These are phyloP conservation scores for Dothistroma septosporum DNA, from an alignment of 2,329 filamentous ascomycete genomes.

Conservation along the genomic window DNA sequence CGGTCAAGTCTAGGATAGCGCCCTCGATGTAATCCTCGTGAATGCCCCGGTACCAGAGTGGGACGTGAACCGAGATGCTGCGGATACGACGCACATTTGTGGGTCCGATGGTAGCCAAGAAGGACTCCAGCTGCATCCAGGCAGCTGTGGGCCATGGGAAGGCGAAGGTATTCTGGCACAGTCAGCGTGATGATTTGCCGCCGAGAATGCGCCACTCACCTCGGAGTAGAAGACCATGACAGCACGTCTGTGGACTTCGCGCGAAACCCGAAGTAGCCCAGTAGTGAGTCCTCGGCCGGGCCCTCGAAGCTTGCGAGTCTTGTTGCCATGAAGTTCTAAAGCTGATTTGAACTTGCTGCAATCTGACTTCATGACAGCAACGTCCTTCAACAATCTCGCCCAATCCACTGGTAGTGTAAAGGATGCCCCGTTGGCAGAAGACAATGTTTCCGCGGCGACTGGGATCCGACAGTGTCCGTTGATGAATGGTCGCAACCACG, in stretches of 20 bases:
- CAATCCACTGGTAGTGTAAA: constrained; percentile 14
- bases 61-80: constrained; percentile 15
- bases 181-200: neutral
- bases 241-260: constrained; percentile 13
- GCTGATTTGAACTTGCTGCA: constrained; percentile 16
- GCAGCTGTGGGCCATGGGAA: constrained; percentile 18
- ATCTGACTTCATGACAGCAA: constrained; percentile 18
- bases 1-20: constrained; percentile 22
- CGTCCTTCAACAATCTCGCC: constrained; percentile 8
- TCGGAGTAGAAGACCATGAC: constrained; percentile 15
- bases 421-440: neutral
- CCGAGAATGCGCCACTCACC: neutral
- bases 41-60: constrained; percentile 17
- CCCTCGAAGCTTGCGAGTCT: constrained; percentile 13
- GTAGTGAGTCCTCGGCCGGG: constrained; percentile 18
- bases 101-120: constrained; percentile 18
- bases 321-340: constrained; percentile 17
- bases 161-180: constrained; percentile 16
- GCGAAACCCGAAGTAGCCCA: constrained; percentile 13
- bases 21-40: constrained; percentile 21
- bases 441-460: constrained; percentile 5
- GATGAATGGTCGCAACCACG: constrained; percentile 22
- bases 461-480: constrained; percentile 19
- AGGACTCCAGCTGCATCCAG: constrained; percentile 23
- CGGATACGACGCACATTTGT: constrained; percentile 13